These are phyloP conservation scores for Plenodomus tracheiphilus DNA, from an alignment of 2,329 filamentous ascomycete genomes.

Conservation along the genomic window DNA sequence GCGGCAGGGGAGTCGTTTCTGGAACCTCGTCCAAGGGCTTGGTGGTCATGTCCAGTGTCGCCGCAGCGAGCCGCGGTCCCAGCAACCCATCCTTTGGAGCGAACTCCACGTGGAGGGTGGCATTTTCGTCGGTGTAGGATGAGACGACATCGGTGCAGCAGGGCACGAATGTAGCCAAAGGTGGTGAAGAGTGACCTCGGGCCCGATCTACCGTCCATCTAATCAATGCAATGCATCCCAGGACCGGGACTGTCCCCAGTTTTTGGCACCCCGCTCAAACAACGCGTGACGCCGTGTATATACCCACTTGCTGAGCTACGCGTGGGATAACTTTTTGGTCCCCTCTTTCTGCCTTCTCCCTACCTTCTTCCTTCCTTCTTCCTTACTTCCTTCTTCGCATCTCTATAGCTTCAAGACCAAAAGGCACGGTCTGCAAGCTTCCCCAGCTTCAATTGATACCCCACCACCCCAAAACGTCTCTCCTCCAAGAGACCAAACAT, in stretches of 20 bases:
- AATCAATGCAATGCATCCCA: slow-evolving; percentile 4
- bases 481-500: not conserved
- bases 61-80: slow-evolving; percentile 12
- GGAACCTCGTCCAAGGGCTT: slow-evolving; percentile 3
- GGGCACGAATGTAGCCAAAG: slow-evolving; percentile 21
- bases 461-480: not conserved
- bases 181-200: slow-evolving; percentile 8
- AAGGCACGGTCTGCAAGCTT: not conserved
- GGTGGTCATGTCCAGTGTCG: slow-evolving; percentile 7
- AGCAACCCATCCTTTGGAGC: slow-evolving; percentile 12
- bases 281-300: slow-evolving; percentile 6
- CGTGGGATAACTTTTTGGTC: slow-evolving; percentile 1
- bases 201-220: not conserved
- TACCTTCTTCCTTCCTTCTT: not conserved
- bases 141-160: slow-evolving; percentile 26
- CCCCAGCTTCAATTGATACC: not conserved
- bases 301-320: slow-evolving; percentile 5
- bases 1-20: slow-evolving; percentile 7
- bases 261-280: slow-evolving; percentile 11
- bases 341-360: not conserved
- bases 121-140: slow-evolving; percentile 18
- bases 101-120: slow-evolving; percentile 21
- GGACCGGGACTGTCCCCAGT: slow-evolving; percentile 12
- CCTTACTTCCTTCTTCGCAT: not conserved
- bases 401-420: not conserved